Evolutionary conservation across 768 basidiomycete genomes (phyloP), one percentile per base, ranked within the genome.

Genomic region (Amanita subjunquillea): DNA sequence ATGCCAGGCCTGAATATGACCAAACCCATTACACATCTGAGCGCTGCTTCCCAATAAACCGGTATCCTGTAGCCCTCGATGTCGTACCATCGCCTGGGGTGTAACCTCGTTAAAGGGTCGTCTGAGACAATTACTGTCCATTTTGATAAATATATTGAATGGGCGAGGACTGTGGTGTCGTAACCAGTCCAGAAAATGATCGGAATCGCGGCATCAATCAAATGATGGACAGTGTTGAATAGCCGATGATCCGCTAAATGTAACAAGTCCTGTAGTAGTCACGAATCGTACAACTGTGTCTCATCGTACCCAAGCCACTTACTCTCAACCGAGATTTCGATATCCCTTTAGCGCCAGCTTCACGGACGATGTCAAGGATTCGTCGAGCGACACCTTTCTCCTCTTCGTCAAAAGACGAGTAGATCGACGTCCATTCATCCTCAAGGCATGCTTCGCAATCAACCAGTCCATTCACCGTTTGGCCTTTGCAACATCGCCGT

Each of bases 11-110:
- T 76, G 55, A 85, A 80, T 38, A 85, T 65, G 37, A 91, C 62
- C 23, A 80, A 65, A 6, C 85, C 79, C 50, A 83, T 74, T 41
- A 89, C 79, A 6, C 87, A 83, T 57, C 78, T 73, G 42, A 84
- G 60, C 6, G 81, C 87, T n/a, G 84, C 77, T 51, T 79, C 74
- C 89, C 89, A 91, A 36, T 77, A 73, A 53, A 82, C 80, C 8
- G 67, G 62, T 34, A 89, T 67, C 58, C 71, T 80, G 13, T 59
- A 58, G 3, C 89, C 89, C n/a, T 69, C 68, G 51, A 88, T 76
- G 62, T 88, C 85, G 38, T 87, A 66, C 89, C 88, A 91, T 15
- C 88, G 79, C 32, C 87, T 74, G 39, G 89, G 88, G 50, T 81
- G 74, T 13, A 81, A 56, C 57, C 77, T 67, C 43, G 63, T 67